Conservation (phyloP, 495 filamentous ascomycete species). For the Lasiosphaeria ovina region DNA sequence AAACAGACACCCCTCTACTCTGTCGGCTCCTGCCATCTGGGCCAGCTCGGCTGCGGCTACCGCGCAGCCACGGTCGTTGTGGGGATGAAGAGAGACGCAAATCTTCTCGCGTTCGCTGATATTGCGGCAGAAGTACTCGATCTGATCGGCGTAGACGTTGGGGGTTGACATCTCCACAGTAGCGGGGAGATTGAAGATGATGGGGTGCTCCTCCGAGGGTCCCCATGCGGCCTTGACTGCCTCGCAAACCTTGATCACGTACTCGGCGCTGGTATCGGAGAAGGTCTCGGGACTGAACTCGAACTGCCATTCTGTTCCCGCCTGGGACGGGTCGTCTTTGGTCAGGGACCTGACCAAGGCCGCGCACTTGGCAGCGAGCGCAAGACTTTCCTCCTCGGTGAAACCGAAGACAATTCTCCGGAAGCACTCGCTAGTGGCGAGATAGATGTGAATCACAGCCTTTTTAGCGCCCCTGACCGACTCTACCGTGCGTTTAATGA, state of each 20-base stretch:
- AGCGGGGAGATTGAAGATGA: constrained; percentile 97
- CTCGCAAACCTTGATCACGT: constrained; percentile 80
- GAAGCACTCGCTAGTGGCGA: constrained; percentile 93
- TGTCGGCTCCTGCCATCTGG: constrained; percentile 95
- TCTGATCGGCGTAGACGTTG: constrained; percentile 94
- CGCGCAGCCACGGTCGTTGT: constrained; percentile 91
- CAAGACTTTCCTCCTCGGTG: constrained; percentile 75
- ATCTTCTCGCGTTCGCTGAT: constrained; percentile 81
- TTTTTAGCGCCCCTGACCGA: constrained; percentile 89
- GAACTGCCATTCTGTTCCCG: constrained; percentile 84
- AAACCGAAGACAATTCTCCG: constrained; percentile 85
- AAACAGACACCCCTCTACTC: constrained; percentile 93
- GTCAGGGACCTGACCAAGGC: constrained; percentile 86
- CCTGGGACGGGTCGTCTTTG: constrained; percentile 81
- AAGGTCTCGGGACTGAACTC: constrained; percentile 98
- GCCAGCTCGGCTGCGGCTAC: constrained; percentile 84
- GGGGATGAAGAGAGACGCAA: constrained; percentile 82
- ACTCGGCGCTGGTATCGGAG: constrained; percentile 85
- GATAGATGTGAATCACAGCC: constrained; percentile 94
- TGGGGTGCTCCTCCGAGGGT: constrained; percentile 74
- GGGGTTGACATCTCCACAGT: constrained; percentile 96
- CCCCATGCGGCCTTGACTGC: constrained; percentile 96
- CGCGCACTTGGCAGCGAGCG: constrained; percentile 82
- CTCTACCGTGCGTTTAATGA: constrained; percentile 87
- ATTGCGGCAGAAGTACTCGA: constrained; percentile 89